Evolutionary conservation across 345 rosid genomes (phyloP).

Genomic region (Euphorbia peplus): DNA sequence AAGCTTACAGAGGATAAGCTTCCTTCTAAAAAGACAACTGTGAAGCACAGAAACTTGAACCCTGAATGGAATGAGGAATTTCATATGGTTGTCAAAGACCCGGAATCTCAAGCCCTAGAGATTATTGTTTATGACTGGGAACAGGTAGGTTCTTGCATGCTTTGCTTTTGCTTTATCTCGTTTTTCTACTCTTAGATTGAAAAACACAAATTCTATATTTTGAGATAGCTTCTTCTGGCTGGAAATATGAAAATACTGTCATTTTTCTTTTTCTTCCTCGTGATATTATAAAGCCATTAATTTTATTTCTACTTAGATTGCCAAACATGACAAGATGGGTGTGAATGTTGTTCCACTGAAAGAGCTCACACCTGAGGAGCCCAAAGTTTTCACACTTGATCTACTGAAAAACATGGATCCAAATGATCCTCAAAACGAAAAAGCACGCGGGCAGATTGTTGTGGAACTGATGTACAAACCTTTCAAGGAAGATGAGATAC

Average conservation of each 20-base stretch:
- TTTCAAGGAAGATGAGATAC: conserved; percentile 58
- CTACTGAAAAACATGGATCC: conserved; percentile 70
- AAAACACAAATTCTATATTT: not conserved
- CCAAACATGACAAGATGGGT: conserved; percentile 96
- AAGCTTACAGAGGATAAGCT: conserved; percentile 76
- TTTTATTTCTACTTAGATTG: conserved; percentile 44
- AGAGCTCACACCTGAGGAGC: conserved; percentile 67
- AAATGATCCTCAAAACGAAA: conserved; percentile 55
- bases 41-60: conserved; percentile 83
- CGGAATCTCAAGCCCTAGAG: conserved; percentile 64
- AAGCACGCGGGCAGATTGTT: conserved; percentile 67
- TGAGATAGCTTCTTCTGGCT: not conserved
- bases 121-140: conserved; percentile 85
- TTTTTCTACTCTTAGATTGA: too few species aligned
- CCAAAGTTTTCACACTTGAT: conserved; percentile 58
- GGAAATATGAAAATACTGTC: not conserved
- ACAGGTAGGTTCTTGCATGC: conserved; percentile 46
- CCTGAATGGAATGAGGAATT: conserved; percentile 98
- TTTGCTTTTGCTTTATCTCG: not conserved
- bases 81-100: conserved; percentile 69
- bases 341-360: conserved; percentile 71
- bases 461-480: conserved; percentile 76
- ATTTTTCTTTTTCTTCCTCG: too few species aligned
- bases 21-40: conserved; percentile 83
- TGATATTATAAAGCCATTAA: not conserved